Base-by-base conservation (phyloP, 192 early-diverging fungal species). In the Rhizophlyctis rosea region DNA sequence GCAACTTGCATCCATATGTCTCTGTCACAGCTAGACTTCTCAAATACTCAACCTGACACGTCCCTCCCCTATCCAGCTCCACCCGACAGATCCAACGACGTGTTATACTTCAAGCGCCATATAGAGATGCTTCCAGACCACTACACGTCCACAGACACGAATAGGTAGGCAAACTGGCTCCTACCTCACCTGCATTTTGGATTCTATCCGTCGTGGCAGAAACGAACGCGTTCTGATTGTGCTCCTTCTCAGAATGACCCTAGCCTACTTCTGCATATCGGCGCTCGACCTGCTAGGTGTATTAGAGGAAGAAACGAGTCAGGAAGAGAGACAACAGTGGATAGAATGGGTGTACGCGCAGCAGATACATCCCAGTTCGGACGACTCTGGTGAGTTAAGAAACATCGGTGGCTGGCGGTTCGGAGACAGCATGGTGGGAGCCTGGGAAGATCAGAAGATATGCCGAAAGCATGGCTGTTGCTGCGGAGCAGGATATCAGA, bases 261-360 rank as follows among this genome's bases (percentile, higher is more conserved):
- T 99, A 31, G 88, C 78, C 35, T 92, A 87, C 69, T 93, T 96
- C 66, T 82, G 86, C 47, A 64, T 99, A 7, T 81, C 81, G 25
- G 91, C 89, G 4, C 72, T 99, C 52, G 90, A 92, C 36, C 75
- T 95, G 23, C 79, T 96, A 27, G 86, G 85, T 21, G 74, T 67
- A n/a, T 59, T 94, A 3, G 86, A 90, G 11, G 68, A 69, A 4
- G 54, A 54, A 3, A 33, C 92, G 13, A 58, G 79, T 0, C 72
- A 72, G 11, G 71, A 80, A 51, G 69, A 91, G 56, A 81, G 83
- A 54, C 34, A 67, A 18, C 81, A 71, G 28, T 92, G 89, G 84
- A 83, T 97, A 33, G 92, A 98, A 29, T 99, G 97, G 97, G 87
- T 99, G 35, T 99, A 98, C 79, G 88, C 84, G 21, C 94, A 97